Evolutionary conservation across 2,329 filamentous ascomycete genomes (phyloP).

Genomic region (Sphaerulina vaccinii): DNA sequence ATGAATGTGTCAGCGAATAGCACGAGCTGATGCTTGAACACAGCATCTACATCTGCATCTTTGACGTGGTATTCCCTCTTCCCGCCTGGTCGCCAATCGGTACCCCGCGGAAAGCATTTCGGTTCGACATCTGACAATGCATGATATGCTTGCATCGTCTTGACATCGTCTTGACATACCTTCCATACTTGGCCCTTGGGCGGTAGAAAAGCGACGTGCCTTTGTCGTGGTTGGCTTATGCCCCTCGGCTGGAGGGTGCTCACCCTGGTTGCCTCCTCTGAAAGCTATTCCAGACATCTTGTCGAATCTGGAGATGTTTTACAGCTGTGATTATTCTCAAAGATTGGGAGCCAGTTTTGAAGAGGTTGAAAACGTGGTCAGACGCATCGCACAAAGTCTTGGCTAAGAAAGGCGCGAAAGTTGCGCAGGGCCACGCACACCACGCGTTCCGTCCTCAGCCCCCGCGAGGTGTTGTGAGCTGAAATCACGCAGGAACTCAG

Average conservation of each 20-base stretch:
- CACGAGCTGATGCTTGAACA: neutral
- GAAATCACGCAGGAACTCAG: neutral
- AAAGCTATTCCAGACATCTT: conserved; percentile 10
- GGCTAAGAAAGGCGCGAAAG: too few relatives aligned
- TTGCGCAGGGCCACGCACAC: neutral
- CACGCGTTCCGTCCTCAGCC: neutral
- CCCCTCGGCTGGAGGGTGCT: conserved; percentile 9
- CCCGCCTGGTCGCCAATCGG: neutral
- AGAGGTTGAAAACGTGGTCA: neutral
- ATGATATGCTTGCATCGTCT: conserved; percentile 3
- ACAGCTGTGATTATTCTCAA: neutral
- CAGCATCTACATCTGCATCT: neutral
- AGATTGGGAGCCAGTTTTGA: neutral
- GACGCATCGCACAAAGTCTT: neutral
- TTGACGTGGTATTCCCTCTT: neutral
- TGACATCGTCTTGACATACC: conserved; percentile 20
- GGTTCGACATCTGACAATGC: neutral
- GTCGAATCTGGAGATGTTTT: neutral
- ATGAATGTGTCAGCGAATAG: neutral
- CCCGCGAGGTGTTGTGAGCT: neutral
- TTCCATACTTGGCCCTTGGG: conserved; percentile 23
- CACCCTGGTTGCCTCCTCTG: conserved; percentile 8
- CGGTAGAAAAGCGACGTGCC: conserved; percentile 23
- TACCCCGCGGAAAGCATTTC: neutral
- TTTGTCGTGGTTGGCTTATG: conserved; percentile 9